phyloP scores from a whole-genome alignment of 2,329 filamentous ascomycete genomes.

The Incumbomyces lentus region DNA sequence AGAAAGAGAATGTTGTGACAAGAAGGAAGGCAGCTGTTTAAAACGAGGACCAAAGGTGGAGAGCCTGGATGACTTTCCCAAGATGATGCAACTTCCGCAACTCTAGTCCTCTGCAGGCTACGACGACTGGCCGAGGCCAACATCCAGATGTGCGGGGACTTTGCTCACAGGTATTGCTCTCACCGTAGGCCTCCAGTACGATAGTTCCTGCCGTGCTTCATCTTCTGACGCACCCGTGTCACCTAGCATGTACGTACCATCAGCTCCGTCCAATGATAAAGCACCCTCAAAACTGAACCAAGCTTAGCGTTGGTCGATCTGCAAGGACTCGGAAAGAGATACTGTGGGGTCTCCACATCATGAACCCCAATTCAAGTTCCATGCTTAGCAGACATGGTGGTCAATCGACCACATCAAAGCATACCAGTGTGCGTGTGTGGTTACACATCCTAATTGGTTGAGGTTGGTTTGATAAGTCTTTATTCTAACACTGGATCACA shows the following conservation, averaged over 20 bases:
- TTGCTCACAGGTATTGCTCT: not conserved
- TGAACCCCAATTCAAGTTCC: too few species aligned
- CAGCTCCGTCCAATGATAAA: not conserved
- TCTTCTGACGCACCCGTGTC: not conserved
- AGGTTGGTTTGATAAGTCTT: too few species aligned
- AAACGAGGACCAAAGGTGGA: not conserved
- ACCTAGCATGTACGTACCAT: not conserved
- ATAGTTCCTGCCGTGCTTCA: not conserved
- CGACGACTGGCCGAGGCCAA: not conserved
- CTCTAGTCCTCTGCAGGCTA: not conserved
- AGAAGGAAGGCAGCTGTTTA: conserved; percentile 7
- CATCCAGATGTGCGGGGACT: not conserved
- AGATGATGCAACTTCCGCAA: not conserved
- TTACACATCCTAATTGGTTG: too few species aligned
- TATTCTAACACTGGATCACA: too few species aligned
- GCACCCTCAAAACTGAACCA: not conserved
- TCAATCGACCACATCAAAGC: too few species aligned
- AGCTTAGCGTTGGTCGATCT: not conserved
- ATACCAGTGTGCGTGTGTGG: too few species aligned
- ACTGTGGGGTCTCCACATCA: too few species aligned
- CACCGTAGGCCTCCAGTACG: not conserved
- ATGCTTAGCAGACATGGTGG: too few species aligned
- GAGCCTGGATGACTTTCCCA: not conserved
- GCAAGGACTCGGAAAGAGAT: not conserved
- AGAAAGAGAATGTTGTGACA: not conserved